Evolutionary conservation across 2,329 filamentous ascomycete genomes (phyloP).

Genomic region (Aspergillus sp.): DNA sequence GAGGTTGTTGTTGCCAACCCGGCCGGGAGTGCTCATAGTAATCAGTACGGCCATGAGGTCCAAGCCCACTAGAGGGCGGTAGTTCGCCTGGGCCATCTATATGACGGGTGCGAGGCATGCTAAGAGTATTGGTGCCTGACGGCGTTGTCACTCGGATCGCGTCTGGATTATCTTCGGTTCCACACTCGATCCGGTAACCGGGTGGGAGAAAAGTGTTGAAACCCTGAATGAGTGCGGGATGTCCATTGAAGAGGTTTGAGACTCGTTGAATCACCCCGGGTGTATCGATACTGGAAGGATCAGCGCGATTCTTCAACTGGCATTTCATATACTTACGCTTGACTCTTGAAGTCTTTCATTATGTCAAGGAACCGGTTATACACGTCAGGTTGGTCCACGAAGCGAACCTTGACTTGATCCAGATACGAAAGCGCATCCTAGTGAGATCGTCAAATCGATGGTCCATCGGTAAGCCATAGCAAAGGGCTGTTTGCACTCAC

Average conservation of each 20-base stretch:
- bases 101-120: conserved; percentile 57
- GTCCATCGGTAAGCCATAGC: background rate
- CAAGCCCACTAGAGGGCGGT: conserved; percentile 31
- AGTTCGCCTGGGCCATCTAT: conserved; percentile 35
- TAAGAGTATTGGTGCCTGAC: conserved; percentile 93
- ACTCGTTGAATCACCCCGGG: conserved; percentile 96
- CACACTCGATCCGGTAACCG: conserved; percentile 95
- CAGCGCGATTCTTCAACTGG: conserved; percentile 8
- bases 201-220: conserved; percentile 98
- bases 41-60: conserved; percentile 35
- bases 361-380: conserved; percentile 97
- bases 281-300: conserved; percentile 72
- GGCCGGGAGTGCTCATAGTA: conserved; percentile 42
- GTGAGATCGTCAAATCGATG: conserved; percentile 32
- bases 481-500: conserved; percentile 41
- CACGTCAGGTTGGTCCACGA: conserved; percentile 93
- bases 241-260: conserved; percentile 90
- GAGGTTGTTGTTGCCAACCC: conserved; percentile 39
- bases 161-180: conserved; percentile 88
- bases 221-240: conserved; percentile 92
- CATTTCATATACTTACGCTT: conserved; percentile 65
- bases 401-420: conserved; percentile 97
- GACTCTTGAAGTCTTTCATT: conserved; percentile 99
- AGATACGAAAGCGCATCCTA: conserved; percentile 88
- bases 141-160: conserved; percentile 96